Evolutionary conservation across 192 early-diverging fungal species (phyloP), one percentile per base, ranked within the genome.

Genomic region (Coemansia asiatica): DNA sequence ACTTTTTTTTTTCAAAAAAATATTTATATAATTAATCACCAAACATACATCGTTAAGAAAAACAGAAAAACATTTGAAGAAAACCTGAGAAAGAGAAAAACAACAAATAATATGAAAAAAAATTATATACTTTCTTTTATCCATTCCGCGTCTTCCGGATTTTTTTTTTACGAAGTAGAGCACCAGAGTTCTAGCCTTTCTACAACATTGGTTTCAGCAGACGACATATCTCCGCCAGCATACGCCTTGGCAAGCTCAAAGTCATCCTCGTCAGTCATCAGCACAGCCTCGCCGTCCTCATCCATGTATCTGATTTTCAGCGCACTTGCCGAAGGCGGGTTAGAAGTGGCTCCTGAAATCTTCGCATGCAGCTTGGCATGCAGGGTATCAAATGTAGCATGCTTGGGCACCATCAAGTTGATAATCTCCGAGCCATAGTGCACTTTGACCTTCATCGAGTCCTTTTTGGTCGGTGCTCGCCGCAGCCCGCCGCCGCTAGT

Each of bases 231-330:
- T 8, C 81, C 75, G 29, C 80, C 74, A 51, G 79, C 77, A 38
- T 82, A 81, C 16, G 81, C 84, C 64, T 85, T 85, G 40, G 88
- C 88, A 72, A 94, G 86, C 55, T 90, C 84, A 68, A 90, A 87
- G 75, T 97, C 95, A 38, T 95, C 95, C 29, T 97, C 88, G 72
- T 96, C 94, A 26, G 89, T 89, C 87, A 97, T 91, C 40, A 89
- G 74, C n/a, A 95, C 86, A 72, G 91, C 82, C 68, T 90, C 89
- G 31, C 86, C 87, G 48, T 94, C 93, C 68, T 94, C 92, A 60
- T 97, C 95, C 72, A 86, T 87, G 72, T 95, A 97, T 66, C 90
- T 86, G 27, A 97, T 71, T 26, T 83, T 79, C 55, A 94, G 63
- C 1, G 69, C 66, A 47, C 58, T 67, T 48, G 68, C 68, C 33